Evolutionary conservation across 345 rosid genomes (phyloP), one percentile per base, ranked within the genome.

Genomic region (Punica granatum): DNA sequence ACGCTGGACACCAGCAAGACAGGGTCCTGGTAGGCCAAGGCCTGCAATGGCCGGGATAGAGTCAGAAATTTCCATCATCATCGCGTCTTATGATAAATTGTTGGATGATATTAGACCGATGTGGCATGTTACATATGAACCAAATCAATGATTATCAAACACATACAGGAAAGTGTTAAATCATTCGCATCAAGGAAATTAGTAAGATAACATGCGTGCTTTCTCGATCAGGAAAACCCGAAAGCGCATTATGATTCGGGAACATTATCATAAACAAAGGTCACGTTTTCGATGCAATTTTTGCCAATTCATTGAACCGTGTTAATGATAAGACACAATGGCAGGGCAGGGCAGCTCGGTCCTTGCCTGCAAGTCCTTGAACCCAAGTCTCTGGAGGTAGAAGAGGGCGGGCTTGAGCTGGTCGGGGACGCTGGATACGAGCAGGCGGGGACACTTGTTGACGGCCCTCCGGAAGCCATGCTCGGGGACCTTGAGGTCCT

Each of bases 361-460:
- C 4, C 59, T 28, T 56, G 61, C 61, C 61, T 56, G 61, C 61
- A 56, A 56, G 75, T 93, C 86, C 60, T 65, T 77, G 73, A 93
- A 85, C 64, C 97, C 98, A 16, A 93, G 88, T 74, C 92, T 79
- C 64, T 80, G 85, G 58, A 89, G 92, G 78, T 80, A 93, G 63
- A 78, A 78, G 5, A 90, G 72, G 65, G 92, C 86, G 16, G 96
- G 97, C 73, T 78, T 85, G 61, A 93, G 87, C 78, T 89, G 97
- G 65, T 87, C 86, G 63, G 72, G 74, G 5, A 83, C 98, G 35
- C 91, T 86, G 42, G 83, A 84, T 41, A 77, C 75, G 5, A 93
- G 83, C 49, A 93, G 70, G 63, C 97, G 81, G 2, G 98, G 97
- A 30, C 97, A 90, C 79, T 90, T 90, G 73, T 81, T 86, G 82